Evolutionary conservation across 768 basidiomycete species (phyloP).

Genomic region (Collybiopsis luxurians): DNA sequence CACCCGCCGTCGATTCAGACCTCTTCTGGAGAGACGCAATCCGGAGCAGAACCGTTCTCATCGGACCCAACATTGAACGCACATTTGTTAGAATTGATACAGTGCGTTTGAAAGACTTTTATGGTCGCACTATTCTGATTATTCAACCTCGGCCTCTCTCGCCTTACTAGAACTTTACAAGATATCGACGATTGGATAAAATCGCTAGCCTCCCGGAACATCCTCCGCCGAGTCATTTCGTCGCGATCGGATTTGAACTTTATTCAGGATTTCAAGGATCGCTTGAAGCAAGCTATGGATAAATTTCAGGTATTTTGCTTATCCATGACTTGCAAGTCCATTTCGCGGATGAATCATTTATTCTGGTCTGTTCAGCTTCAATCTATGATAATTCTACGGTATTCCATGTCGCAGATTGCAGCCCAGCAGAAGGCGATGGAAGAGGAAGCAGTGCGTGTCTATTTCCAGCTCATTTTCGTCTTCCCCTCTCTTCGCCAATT

Average conservation of each 20-base stretch:
- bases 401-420: not conserved
- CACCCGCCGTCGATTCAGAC: not conserved
- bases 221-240: not conserved
- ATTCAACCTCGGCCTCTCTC: not conserved
- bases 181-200: not conserved
- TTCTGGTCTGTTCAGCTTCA: not conserved
- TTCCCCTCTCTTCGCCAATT: too few species aligned
- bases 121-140: too few species aligned
- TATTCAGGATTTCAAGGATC: slow-evolving; percentile 4
- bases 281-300: not conserved
- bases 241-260: not conserved
- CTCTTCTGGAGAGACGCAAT: not conserved
- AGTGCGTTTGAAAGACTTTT: not conserved
- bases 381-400: not conserved
- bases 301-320: not conserved
- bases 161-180: not conserved
- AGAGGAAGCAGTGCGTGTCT: not conserved
- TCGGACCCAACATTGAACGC: not conserved
- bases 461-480: not conserved
- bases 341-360: not conserved
- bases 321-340: not conserved
- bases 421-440: not conserved
- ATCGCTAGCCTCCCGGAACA: not conserved
- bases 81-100: not conserved
- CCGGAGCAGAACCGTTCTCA: not conserved